Evolutionary conservation across 805 yeast species (phyloP), one percentile per base, ranked within the genome.

Genomic region (Candida verbasci): DNA sequence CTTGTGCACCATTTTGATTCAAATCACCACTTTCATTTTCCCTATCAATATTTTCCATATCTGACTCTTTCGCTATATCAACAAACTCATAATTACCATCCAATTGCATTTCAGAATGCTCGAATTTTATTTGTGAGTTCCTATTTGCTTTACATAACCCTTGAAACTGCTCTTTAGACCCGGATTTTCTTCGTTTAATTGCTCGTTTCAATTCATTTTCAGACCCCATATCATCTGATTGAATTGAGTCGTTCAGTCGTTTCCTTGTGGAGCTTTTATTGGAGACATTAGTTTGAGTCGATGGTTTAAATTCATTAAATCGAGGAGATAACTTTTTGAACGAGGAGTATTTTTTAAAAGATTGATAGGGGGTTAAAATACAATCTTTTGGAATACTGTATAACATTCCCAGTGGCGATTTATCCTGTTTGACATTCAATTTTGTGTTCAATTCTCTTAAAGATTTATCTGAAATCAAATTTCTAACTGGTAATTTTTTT

Each of bases 361-460:
- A 20, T 25, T 17, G 9, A 15, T 25, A 25, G 10, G 28, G 28
- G 4, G 12, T 9, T 25, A 25, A 25, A 25, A 25, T 10, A 7
- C 12, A 3, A 15, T 25, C 28, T 7, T 24, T 24, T 16, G 34
- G 28, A 9, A 17, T 3, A 9, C 23, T 17, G 12, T 3, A 29
- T 31, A 31, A 35, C 3, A 35, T 16, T 4, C 36, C 36, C 14
- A 15, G 11, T n/a, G 39, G 42, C 4, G 29, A 18, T 10, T 22
- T 29, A 16, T 33, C 42, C 36, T 29, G 16, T 6, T 37, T 30
- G 4, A 31, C 24, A 27, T 35, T 17, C 17, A 29, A 17, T 6
- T 28, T 11, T 12, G 12, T 18, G 14, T 39, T 31, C 6, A 39
- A 18, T 16, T 30, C 26, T 21, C 23, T 15, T 16, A 39, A 11